These are phyloP conservation scores for Sordariomycetes sp. DNA, from an alignment of 2,329 filamentous ascomycete genomes.

Conservation along the genomic window DNA sequence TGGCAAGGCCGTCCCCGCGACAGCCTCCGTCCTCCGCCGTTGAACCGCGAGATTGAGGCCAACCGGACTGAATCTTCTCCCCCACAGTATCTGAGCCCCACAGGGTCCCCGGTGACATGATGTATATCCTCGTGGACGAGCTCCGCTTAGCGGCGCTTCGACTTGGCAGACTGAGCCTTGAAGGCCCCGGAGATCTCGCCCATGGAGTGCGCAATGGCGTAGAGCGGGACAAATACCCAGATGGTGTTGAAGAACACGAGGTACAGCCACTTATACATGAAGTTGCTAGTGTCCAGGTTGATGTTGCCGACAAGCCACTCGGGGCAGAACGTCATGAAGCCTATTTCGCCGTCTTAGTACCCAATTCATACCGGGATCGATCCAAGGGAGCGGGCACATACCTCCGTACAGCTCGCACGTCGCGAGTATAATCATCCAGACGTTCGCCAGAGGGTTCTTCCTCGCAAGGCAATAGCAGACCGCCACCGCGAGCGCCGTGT, in stretches of 20 bases:
- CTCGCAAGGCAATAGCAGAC: slow-evolving; percentile 50
- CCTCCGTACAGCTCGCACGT: slow-evolving; percentile 58
- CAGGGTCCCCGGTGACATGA: background rate
- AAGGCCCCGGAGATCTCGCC: slow-evolving; percentile 46
- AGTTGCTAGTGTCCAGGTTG: slow-evolving; percentile 55
- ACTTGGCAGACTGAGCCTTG: slow-evolving; percentile 18
- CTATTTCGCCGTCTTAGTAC: slow-evolving; percentile 17
- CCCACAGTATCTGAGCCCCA: background rate
- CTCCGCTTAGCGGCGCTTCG: slow-evolving; percentile 13
- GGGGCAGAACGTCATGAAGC: slow-evolving; percentile 62
- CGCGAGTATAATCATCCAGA: slow-evolving; percentile 55
- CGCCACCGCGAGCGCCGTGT: slow-evolving; percentile 47
- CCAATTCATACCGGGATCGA: background rate
- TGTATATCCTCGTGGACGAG: background rate
- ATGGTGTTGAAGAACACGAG: slow-evolving; percentile 59
- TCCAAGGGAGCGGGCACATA: slow-evolving; percentile 11
- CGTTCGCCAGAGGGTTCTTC: slow-evolving; percentile 41
- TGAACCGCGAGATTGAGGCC: no score
- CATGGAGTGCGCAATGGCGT: slow-evolving; percentile 43
- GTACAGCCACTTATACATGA: slow-evolving; percentile 59
- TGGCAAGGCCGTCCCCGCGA: no score
- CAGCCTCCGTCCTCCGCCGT: no score
- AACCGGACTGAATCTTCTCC: background rate
- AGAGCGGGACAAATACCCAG: slow-evolving; percentile 55
- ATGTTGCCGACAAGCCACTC: slow-evolving; percentile 54